Evolutionary conservation across 1,139 yeast genomes (phyloP), one percentile per base, ranked within the genome.

Genomic region (Wickerhamomyces sp.): DNA sequence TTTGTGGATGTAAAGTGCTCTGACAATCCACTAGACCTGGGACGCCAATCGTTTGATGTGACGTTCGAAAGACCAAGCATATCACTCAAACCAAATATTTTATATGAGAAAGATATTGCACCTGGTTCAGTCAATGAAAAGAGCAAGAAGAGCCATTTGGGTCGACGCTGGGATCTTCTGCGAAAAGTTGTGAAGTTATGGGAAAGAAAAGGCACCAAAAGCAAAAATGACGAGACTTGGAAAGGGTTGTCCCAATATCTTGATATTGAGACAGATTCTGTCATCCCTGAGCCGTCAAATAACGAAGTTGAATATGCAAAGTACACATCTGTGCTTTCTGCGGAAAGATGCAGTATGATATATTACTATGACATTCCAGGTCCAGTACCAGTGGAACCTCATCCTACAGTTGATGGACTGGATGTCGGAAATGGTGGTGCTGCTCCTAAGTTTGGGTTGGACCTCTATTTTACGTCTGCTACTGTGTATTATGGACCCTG

Each of bases 401-500:
- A 62, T 2, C 57, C 65, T 1, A 43, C 57, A 1, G 55, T 50
- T 4, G 69, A 66, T 46, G 77, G 73, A 0, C 68, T 78, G 4
- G 82, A 78, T 53, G 65, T 79, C 33, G 84, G 82, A 4, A 78
- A 78, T 49, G 69, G 76, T 37, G 78, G 75, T 10, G 62, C 75
- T 3, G 65, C 80, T 0, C 96, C 97, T 0, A 78, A 75, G 47
- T 78, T 77, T 61, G 93, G 91, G 0, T 58, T 83, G 7, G 84
- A 84, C 46, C 46, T 90, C 15, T 72, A 71, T 18, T 57, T 89
- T 6, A 73, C 76, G 1, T 75, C 77, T 50, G 82, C 91, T 0
- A 82, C 88, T 0, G 68, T 89, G 1, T 84, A 84, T 54, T 91
- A 88, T 59, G 99, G 99, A 0, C 95, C 99, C 0, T 91, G 98